phyloP scores from a whole-genome alignment of 192 early-diverging fungal genomes.

The Coemansia erecta region DNA sequence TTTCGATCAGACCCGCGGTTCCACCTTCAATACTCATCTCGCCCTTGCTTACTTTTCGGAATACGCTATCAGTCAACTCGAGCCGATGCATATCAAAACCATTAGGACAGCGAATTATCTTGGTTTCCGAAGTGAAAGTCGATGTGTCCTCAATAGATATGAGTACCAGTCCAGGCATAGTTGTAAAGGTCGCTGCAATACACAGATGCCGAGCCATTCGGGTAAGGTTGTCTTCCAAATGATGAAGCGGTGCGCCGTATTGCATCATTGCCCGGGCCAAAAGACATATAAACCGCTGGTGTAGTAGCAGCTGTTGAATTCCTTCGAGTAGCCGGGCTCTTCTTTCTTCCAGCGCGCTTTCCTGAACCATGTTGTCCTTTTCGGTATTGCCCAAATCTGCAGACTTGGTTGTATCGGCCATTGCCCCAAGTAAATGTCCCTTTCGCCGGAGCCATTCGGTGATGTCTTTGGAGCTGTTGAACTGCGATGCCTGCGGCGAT shows the following conservation, averaged over 20 bases:
- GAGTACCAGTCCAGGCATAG: conserved; percentile 64
- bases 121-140: conserved; percentile 69
- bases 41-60: conserved; percentile 58
- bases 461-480: background rate
- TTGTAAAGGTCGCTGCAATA: conserved; percentile 60
- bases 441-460: background rate
- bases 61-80: conserved; percentile 58
- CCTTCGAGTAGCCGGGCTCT: conserved; percentile 14
- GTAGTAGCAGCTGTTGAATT: conserved; percentile 55
- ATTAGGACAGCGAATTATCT: conserved; percentile 59
- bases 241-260: conserved; percentile 64
- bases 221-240: conserved; percentile 60
- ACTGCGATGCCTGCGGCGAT: background rate
- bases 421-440: background rate
- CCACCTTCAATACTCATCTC: conserved; percentile 59
- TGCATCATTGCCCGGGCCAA: conserved; percentile 63
- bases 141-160: conserved; percentile 62
- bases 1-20: conserved; percentile 54
- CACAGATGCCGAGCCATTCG: conserved; percentile 55
- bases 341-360: conserved; percentile 6
- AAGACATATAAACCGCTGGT: conserved; percentile 60
- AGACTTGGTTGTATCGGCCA: too few species aligned
- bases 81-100: conserved; percentile 65
- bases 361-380: background rate
- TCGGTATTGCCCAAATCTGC: too few species aligned